Evolutionary conservation across 345 rosid genomes (phyloP), one percentile per base, ranked within the genome.

Genomic region (Streptanthus diversifolius): DNA sequence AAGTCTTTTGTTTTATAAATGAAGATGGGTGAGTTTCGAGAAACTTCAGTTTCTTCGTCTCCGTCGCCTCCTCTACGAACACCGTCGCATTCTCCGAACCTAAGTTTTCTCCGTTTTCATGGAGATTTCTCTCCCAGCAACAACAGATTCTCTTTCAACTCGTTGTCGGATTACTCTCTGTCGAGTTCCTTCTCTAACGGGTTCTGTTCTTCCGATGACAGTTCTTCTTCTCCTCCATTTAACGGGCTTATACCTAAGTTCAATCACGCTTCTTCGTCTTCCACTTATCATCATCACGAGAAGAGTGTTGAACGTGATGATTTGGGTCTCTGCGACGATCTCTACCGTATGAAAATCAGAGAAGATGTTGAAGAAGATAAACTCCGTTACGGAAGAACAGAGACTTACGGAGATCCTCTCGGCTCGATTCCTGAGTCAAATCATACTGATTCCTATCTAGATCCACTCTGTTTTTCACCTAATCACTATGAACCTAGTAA

Each of bases 131-230:
- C 80, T 1, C 39, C 60, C 4, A 61, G 0, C 33, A 81, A 77
- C 41, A 81, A 77, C 63, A 81, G 77, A 29, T 76, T 83, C 74
- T 83, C 84, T 66, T 59, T 76, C 7, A 61, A 22, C 5, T 77
- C 72, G 1, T 68, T 72, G 1, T 80, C 83, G 0, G 84, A 71
- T 37, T 81, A 63, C 53, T 83, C 83, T 58, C 70, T 79, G 1
- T 79, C 86, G 8, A 79, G 83, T 44, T 72, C 81, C 4, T 63
- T 83, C 71, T 79, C 84, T 37, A 66, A 70, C 21, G 86, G 82
- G 9, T 74, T 70, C 17, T 81, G 41, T 71, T 74, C 79, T 4
- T 68, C 84, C 8, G 84, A 81, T 2, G 73, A 79, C 57, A 76
- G 48, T 24, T 60, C 66, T 55, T 78, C 86, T 60, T 78, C 86